A percentile compares a stretch with the other conserved stretches of the same genome.
Evolutionary conservation across 2,329 filamentous ascomycete genomes (phyloP).

Genomic region (Alternaria conjuncta): DNA sequence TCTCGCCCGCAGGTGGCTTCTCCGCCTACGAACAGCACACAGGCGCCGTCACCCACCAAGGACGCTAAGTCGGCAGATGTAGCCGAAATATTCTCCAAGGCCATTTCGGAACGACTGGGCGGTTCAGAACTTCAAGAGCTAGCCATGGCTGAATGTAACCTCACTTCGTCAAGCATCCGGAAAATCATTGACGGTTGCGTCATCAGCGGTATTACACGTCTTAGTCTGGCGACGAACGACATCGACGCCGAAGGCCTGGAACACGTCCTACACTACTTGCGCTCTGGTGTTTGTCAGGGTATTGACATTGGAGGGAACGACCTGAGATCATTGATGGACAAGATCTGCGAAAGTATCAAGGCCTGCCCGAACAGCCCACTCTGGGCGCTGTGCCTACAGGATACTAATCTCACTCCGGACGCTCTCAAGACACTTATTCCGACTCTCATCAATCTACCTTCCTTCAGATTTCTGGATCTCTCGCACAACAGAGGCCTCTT

Average conservation of each 20-base stretch:
- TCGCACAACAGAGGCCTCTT: conserved; percentile 89
- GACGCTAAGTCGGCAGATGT: conserved; percentile 56
- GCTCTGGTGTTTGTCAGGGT: conserved; percentile 79
- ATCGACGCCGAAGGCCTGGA: conserved; percentile 75
- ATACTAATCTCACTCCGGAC: conserved; percentile 78
- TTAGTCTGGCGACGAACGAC: conserved; percentile 83
- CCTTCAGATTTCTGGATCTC: conserved; percentile 88
- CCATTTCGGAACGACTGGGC: conserved; percentile 77
- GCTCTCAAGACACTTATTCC: conserved; percentile 79
- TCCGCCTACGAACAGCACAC: conserved; percentile 18
- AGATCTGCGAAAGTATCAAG: conserved; percentile 60
- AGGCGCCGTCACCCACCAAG: conserved; percentile 9
- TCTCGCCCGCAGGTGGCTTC: conserved; percentile 20
- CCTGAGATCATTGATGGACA: conserved; percentile 55
- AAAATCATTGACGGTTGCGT: conserved; percentile 83
- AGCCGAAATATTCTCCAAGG: conserved; percentile 72
- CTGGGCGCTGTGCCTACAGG: conserved; percentile 84
- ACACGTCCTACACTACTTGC: conserved; percentile 78
- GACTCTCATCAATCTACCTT: conserved; percentile 69
- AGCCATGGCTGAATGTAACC: conserved; percentile 78
- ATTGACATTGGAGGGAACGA: conserved; percentile 90
- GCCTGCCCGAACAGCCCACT: conserved; percentile 61
- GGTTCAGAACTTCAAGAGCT: conserved; percentile 81
- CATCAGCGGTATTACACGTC: conserved; percentile 75
- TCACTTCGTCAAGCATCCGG: conserved; percentile 73